Conservation (phyloP, 1,284 basidiomycete genomes). For the Ganoderma multipileum region DNA sequence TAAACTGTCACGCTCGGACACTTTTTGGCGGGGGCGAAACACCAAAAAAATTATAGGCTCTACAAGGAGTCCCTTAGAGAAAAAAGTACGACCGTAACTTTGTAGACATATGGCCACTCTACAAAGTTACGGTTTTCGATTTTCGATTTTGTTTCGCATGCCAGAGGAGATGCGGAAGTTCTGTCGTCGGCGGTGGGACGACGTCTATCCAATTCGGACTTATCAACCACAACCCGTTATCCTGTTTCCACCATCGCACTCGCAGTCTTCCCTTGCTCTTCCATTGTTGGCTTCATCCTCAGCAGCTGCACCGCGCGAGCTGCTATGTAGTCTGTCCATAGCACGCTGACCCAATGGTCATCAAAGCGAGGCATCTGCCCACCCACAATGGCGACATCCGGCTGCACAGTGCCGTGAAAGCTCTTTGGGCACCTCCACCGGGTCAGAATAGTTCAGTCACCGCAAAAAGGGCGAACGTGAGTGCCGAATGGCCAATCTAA, state of each 20-base stretch:
- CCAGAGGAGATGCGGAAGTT: neutral
- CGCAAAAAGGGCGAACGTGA: no score
- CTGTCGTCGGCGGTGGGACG: neutral
- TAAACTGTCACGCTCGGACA: neutral
- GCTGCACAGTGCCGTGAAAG: no score
- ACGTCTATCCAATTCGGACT: neutral
- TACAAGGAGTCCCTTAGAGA: neutral
- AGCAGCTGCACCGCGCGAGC: no score
- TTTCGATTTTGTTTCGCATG: neutral
- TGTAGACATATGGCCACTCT: neutral
- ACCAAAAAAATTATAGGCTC: neutral
- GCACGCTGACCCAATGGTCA: no score
- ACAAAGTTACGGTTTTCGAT: slow-evolving; percentile 1
- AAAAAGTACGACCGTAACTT: neutral
- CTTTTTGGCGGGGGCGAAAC: neutral
- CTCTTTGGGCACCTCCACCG: no score
- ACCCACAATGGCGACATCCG: no score
- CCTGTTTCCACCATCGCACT: neutral
- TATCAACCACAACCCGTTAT: neutral
- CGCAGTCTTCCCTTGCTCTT: neutral
- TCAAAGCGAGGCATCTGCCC: no score
- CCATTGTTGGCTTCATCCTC: no score
- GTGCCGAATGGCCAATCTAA: no score
- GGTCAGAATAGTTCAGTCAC: no score
- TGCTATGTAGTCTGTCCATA: no score